Base-by-base conservation (phyloP, 2,329 filamentous ascomycete species). In the Monosporascus sp. region DNA sequence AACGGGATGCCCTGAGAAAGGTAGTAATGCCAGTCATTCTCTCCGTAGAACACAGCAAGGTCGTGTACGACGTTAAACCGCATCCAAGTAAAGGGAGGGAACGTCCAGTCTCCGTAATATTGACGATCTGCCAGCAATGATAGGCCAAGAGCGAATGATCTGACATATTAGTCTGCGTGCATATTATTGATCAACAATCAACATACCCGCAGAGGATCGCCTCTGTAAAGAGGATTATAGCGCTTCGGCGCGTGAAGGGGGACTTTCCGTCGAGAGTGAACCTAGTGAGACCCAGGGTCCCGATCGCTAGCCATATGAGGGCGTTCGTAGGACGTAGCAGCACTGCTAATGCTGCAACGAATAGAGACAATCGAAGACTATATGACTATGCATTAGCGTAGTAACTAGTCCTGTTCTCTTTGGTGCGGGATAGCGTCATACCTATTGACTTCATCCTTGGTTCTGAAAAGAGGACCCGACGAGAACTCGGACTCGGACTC, bases 1-100 rank as follows among this genome's bases (percentile, higher is more conserved):
- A 97, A 79, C 2, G 94, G 93, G 25, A 96, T 78, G 5, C 91
- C 94, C 71, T 99, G 92, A 0, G 89, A 87, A 31, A 96, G 72
- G 69, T 97, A 99, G 73, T 97, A 99, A 70, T 97, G 91, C 80
- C 87, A 87, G 57, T 90, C 84, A 70, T 96, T 97, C 47, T 77
- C 82, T 22, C 94, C 94, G 67, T 99, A 99, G 71, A 97, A 97
- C 47, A 93, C 83, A 25, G 94, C 90, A 6, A 99, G 79, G 7
- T 88, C 89, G 68, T 95, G 88, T 20, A 86, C 83, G 52, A 99
- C 79, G 72, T 99, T 99, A 77, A 97, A 93, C 66, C 93, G 83
- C 53, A 97, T 79, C 73, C 91, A 97, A 52, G 87, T 86, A 57
- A 93, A 81, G 0, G 92, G 88, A 5, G 94, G 94, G 52, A 99